Percentiles rank a stretch among this genome's conserved stretches.
Evolutionary conservation across 2,329 filamentous ascomycete species (phyloP).

Genomic region (Fusarium sp.): DNA sequence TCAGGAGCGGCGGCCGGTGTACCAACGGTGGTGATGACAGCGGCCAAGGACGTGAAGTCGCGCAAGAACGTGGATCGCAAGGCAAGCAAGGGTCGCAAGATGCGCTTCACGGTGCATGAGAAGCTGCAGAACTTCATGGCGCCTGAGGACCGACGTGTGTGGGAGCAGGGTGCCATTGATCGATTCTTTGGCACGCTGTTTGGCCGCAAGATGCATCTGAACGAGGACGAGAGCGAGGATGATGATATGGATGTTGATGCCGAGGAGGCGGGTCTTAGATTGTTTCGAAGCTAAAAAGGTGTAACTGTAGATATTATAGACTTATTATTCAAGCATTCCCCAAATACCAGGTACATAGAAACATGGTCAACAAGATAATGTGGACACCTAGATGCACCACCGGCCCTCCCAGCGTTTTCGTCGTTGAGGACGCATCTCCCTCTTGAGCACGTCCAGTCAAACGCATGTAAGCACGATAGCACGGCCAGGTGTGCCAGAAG

Average conservation of each 20-base stretch:
- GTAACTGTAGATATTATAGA: conserved; percentile 31
- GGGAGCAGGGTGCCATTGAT: conserved; percentile 86
- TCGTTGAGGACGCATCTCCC: conserved; percentile 15
- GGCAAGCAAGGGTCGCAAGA: conserved; percentile 93
- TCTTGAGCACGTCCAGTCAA: conserved; percentile 50
- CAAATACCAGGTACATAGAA: conserved; percentile 49
- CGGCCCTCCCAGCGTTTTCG: conserved; percentile 62
- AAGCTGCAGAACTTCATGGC: conserved; percentile 99
- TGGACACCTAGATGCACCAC: conserved; percentile 63
- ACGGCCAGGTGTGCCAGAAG: conserved; percentile 66
- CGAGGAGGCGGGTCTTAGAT: conserved; percentile 67
- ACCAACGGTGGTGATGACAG: conserved; percentile 74
- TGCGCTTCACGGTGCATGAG: conserved; percentile 95
- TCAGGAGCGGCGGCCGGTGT: conserved; percentile 60
- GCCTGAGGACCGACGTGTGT: conserved; percentile 83
- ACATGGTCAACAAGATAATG: conserved; percentile 54
- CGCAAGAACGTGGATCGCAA: conserved; percentile 91
- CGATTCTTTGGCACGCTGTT: conserved; percentile 82
- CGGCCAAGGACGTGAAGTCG: conserved; percentile 82
- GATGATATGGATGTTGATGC: conserved; percentile 67
- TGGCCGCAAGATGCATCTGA: conserved; percentile 77
- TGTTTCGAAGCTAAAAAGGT: conserved; percentile 64
- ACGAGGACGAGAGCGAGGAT: conserved; percentile 70
- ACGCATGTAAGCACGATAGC: conserved; percentile 58
- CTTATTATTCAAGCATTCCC: conserved; percentile 26